These are phyloP conservation scores for Colletotrichum sp. DNA, from an alignment of 2,329 filamentous ascomycete species.

Conservation along the genomic window DNA sequence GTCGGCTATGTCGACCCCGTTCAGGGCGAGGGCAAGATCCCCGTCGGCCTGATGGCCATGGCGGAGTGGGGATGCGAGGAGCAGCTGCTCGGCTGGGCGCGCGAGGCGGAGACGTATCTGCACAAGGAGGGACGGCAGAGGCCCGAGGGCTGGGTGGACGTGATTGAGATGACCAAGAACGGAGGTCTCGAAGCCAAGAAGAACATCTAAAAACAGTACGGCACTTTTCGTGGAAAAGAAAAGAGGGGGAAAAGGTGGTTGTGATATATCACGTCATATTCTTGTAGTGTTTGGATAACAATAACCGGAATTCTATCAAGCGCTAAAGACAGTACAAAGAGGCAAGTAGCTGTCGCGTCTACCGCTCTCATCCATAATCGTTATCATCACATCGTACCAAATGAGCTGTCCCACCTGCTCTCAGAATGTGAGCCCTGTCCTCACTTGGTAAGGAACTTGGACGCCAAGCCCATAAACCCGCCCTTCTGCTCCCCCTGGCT, in stretches of 20 bases:
- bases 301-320: not conserved
- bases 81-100: constrained; percentile 64
- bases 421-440: not conserved
- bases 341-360: not conserved
- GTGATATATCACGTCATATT: not conserved
- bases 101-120: constrained; percentile 61
- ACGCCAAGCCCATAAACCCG: constrained; percentile 53
- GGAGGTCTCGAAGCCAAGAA: constrained; percentile 18
- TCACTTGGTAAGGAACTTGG: constrained; percentile 46
- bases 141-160: constrained; percentile 64
- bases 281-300: not conserved
- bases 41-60: constrained; percentile 67
- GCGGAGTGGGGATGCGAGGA: constrained; percentile 73
- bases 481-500: constrained; percentile 62
- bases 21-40: constrained; percentile 62
- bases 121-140: constrained; percentile 54
- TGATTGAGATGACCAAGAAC: constrained; percentile 42
- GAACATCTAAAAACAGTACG: not conserved
- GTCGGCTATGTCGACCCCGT: constrained; percentile 71
- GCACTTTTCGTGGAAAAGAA: not conserved
- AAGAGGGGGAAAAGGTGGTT: not conserved
- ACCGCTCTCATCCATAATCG: not conserved
- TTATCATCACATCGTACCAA: not conserved
- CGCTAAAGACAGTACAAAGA: not conserved
- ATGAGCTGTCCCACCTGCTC: not conserved